phyloP scores from a whole-genome alignment of 106 monocot species.

The Dioscorea zingiberensis region DNA sequence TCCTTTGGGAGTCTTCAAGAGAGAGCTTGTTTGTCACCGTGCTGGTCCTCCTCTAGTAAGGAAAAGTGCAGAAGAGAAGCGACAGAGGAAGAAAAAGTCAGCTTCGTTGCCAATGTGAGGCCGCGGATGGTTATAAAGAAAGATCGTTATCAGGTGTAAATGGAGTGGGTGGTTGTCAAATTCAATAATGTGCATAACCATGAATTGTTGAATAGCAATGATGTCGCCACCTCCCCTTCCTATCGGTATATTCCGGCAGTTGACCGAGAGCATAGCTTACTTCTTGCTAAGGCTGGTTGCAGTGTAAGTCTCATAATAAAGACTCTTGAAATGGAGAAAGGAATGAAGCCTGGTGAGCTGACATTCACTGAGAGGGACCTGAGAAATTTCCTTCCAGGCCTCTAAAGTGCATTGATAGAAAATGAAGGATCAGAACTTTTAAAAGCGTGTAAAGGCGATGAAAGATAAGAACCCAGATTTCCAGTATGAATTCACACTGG shows the following conservation, averaged over 20 bases:
- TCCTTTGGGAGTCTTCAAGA: constrained; percentile 67
- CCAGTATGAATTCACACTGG: constrained; percentile 45
- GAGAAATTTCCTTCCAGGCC: constrained; percentile 62
- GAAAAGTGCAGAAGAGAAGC: constrained; percentile 44
- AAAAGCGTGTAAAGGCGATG: constrained; percentile 57
- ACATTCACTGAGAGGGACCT: constrained; percentile 67
- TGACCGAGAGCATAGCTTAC: constrained; percentile 51
- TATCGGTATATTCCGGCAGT: constrained; percentile 50
- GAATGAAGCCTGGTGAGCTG: constrained; percentile 41
- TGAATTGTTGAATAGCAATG: constrained; percentile 55
- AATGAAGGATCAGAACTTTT: constrained; percentile 66
- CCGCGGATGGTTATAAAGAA: constrained; percentile 89
- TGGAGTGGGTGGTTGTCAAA: constrained; percentile 59
- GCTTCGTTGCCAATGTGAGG: constrained; percentile 75
- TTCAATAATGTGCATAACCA: constrained; percentile 83
- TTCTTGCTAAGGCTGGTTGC: constrained; percentile 63
- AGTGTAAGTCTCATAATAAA: constrained; percentile 53
- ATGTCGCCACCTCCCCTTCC: constrained; percentile 34
- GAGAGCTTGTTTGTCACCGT: constrained; percentile 84
- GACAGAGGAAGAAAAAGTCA: constrained; percentile 57
- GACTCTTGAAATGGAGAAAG: constrained; percentile 69
- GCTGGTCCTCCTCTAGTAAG: constrained; percentile 53
- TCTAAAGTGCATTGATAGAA: constrained; percentile 54
- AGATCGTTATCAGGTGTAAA: constrained; percentile 26
- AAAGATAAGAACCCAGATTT: constrained; percentile 79